Evolutionary conservation across 768 basidiomycete species (phyloP).

Genomic region (Cubamyces lactineus): DNA sequence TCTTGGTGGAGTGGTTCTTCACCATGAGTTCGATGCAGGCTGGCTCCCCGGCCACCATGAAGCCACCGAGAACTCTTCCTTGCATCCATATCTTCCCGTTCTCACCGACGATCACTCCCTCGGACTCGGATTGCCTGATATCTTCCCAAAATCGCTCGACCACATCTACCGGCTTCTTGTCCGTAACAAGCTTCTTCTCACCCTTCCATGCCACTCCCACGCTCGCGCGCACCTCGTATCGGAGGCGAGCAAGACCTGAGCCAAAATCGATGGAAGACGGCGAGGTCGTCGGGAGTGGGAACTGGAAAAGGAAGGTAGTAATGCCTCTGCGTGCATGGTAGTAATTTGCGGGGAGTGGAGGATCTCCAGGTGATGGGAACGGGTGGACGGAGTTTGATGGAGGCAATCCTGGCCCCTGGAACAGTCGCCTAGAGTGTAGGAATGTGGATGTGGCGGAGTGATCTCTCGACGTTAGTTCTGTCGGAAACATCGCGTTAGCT

Average conservation of each 20-base stretch:
- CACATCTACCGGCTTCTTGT: conserved; percentile 62
- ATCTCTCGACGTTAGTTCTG: conserved; percentile 77
- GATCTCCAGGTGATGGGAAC: conserved; percentile 59
- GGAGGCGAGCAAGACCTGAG: conserved; percentile 64
- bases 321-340: conserved; percentile 74
- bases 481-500: not conserved
- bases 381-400: conserved; percentile 83
- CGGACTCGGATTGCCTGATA: conserved; percentile 46
- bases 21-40: conserved; percentile 77
- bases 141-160: conserved; percentile 54
- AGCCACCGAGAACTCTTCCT: conserved; percentile 62
- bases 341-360: conserved; percentile 64
- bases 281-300: conserved; percentile 66
- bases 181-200: conserved; percentile 68
- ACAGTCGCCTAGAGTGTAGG: conserved; percentile 67
- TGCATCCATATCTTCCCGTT: conserved; percentile 81
- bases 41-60: conserved; percentile 68
- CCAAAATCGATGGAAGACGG: conserved; percentile 77
- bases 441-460: conserved; percentile 83
- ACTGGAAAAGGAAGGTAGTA: conserved; percentile 81
- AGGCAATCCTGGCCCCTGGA: conserved; percentile 81
- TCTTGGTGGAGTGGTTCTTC: conserved; percentile 81
- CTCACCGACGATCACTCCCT: conserved; percentile 71
- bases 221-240: conserved; percentile 75
- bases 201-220: conserved; percentile 78